Evolutionary conservation across 352 stramenopile genomes (phyloP), one percentile per base, ranked within the genome.

Genomic region (Thraustotheca clavata): DNA sequence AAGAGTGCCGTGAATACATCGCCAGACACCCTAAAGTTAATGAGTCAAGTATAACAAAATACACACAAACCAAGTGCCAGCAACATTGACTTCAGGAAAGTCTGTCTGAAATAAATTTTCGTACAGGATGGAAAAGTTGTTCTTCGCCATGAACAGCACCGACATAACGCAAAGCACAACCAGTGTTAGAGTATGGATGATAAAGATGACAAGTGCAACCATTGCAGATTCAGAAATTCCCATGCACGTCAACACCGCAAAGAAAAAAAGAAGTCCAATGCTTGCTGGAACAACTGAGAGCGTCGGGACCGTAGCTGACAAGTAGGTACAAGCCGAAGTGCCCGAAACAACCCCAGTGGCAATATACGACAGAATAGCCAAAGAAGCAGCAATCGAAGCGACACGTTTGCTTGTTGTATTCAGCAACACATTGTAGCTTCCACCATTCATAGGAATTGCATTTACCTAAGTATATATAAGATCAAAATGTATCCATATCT

Each of bases 351-450:
- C 86, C 24, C 89, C 92, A 20, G 94, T 98, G n/a, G 94, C 92
- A 68, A 98, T 96, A 79, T 98, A 98, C 35, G 89, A 96, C 60
- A 98, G 88, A 67, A 98, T 95, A 26, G 89, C 89, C 49, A 98
- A 89, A 22, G 88, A 94, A 29, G 94, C 94, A 11, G 94, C 94
- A 41, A 97, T 87, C 6, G 89, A 95, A 35, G 94, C 94, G 39
- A 97, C 73, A 55, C 87, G 81, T 74, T 98, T 98, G 26, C 79
- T 94, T 40, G 92, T 98, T 38, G 90, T 97, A 77, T 98, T 98
- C 47, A 98, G 79, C 59, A 98, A 78, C 48, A 98, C 87, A 70
- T 98, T 98, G 77, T 98, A 98, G 41, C 91, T 96, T 60, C 94
- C 94, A 60, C 94, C 94, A 73, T 98, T 98, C 52, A 97, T 86